phyloP scores from a whole-genome alignment of 225 moss, liverwort and hornwort species.

The Marchantia paleacea region DNA sequence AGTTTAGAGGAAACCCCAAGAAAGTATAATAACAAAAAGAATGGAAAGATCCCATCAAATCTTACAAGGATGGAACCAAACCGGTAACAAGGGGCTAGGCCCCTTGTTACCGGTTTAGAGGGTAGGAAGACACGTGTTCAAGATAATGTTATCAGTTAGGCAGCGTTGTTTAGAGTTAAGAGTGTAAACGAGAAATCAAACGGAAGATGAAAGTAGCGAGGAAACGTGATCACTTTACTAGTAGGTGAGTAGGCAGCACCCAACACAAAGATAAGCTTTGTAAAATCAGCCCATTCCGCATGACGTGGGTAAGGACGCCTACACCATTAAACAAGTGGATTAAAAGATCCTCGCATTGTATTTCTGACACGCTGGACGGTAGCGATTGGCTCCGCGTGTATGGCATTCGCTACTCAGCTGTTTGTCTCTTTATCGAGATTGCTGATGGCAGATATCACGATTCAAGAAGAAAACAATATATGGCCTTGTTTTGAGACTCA shows the following conservation, averaged over 20 bases:
- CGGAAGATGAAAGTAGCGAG: neutral
- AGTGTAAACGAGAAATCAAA: no score
- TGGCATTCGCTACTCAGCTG: neutral
- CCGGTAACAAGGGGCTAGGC: no score
- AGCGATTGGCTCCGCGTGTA: neutral
- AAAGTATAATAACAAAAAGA: no score
- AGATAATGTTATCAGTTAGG: no score
- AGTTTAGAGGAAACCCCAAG: no score
- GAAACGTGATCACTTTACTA: neutral
- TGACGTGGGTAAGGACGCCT: neutral
- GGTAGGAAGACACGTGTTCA: no score
- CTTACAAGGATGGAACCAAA: no score
- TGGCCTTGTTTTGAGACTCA: no score
- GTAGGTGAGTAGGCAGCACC: constrained; percentile 8
- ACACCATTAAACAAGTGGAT: constrained; percentile 3
- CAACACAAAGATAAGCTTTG: neutral
- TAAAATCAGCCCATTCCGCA: constrained; percentile 5
- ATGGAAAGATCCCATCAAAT: no score
- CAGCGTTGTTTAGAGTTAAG: no score
- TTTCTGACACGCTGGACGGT: constrained; percentile 5
- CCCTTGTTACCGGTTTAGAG: no score
- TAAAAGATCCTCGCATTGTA: constrained; percentile 1
- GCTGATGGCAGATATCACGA: neutral
- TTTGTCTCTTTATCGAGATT: neutral
- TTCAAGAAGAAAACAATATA: neutral